A percentile compares a stretch with the other conserved stretches of the same genome.
phyloP scores from a whole-genome alignment of 257 asterid species.

The Solanum pimpinellifolium region DNA sequence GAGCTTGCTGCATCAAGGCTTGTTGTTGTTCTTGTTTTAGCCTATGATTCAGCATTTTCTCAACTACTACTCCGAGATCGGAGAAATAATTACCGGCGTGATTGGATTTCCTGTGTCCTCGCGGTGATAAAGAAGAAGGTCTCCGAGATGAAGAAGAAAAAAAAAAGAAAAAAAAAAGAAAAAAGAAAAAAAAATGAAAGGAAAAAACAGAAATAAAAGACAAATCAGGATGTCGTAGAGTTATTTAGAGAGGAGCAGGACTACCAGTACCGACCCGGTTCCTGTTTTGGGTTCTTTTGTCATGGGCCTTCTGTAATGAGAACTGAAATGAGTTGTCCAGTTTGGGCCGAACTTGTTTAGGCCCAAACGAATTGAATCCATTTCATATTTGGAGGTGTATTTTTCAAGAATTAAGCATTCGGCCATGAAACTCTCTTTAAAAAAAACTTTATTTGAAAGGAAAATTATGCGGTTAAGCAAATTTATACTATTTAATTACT shows the following conservation, averaged over 20 bases:
- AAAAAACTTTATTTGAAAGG: neutral
- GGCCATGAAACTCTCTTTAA: neutral
- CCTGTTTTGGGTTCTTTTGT: neutral
- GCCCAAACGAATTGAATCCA: neutral
- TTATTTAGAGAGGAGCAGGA: constrained; percentile 8
- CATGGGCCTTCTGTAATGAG: neutral
- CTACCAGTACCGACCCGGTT: neutral
- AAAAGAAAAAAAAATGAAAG: neutral
- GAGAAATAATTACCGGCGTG: neutral
- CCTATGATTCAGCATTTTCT: constrained; percentile 77
- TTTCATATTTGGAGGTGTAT: neutral
- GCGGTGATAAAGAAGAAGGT: neutral
- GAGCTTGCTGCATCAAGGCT: constrained; percentile 94
- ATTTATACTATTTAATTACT: no score
- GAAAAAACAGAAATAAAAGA: neutral
- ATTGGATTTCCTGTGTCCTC: constrained; percentile 36
- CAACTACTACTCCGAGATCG: constrained; percentile 10
- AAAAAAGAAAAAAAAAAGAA: neutral
- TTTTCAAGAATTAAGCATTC: neutral
- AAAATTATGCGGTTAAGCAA: no score
- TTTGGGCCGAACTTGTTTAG: neutral
- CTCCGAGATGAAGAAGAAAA: constrained; percentile 10
- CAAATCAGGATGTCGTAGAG: neutral
- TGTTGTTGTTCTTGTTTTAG: constrained; percentile 79
- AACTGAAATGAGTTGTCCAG: neutral